Conservation (phyloP, 2,329 filamentous ascomycete species). For the Monilinia laxa region DNA sequence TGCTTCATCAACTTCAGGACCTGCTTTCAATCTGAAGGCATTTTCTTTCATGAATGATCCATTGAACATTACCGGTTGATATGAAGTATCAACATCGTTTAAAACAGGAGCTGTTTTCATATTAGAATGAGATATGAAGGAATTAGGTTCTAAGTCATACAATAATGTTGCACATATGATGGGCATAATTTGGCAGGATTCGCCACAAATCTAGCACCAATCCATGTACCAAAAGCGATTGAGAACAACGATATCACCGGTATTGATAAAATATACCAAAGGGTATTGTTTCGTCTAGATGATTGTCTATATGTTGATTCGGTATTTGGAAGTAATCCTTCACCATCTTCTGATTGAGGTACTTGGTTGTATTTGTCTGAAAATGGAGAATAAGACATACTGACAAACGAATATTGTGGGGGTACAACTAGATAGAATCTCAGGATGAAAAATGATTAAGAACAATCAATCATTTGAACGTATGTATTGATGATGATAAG, state of each 20-base stretch:
- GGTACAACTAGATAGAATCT: background rate
- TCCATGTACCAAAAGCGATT: slow-evolving; percentile 24
- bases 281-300: background rate
- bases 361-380: slow-evolving; percentile 24
- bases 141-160: slow-evolving; percentile 17
- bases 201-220: slow-evolving; percentile 20
- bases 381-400: slow-evolving; percentile 20
- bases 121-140: slow-evolving; percentile 18
- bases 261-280: slow-evolving; percentile 18
- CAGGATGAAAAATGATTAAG: background rate
- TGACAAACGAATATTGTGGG: background rate
- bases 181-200: slow-evolving; percentile 24
- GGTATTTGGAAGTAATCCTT: slow-evolving; percentile 15
- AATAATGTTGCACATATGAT: slow-evolving; percentile 26
- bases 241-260: slow-evolving; percentile 21
- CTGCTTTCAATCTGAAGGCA: slow-evolving; percentile 48
- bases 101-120: slow-evolving; percentile 38
- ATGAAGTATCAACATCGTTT: slow-evolving; percentile 46
- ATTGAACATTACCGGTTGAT: slow-evolving; percentile 48
- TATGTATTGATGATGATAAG: background rate
- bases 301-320: slow-evolving; percentile 10
- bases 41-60: slow-evolving; percentile 54
- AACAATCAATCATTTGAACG: background rate
- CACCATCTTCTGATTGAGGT: slow-evolving; percentile 23
- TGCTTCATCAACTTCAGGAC: slow-evolving; percentile 53